phyloP scores from a whole-genome alignment of 2,329 filamentous ascomycete species.

The Juglanconis oblonga region DNA sequence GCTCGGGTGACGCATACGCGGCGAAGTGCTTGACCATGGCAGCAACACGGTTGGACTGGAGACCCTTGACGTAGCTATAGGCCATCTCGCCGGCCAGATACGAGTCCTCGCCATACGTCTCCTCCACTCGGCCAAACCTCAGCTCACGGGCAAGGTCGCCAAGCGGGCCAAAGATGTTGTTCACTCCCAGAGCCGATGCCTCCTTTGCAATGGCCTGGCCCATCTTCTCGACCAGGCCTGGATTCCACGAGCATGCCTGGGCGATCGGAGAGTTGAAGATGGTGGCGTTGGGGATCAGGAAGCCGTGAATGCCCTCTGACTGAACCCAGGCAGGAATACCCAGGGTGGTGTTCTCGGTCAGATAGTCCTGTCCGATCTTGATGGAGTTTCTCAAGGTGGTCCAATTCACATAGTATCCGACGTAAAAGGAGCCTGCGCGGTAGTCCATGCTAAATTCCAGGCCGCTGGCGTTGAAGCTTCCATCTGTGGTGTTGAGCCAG shows the following conservation, averaged over 20 bases:
- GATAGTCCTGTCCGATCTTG: conserved; percentile 65
- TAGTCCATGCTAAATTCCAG: conserved; percentile 64
- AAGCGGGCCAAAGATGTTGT: conserved; percentile 70
- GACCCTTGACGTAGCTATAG: conserved; percentile 53
- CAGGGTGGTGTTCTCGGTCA: conserved; percentile 61
- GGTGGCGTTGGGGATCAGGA: conserved; percentile 69
- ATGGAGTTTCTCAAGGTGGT: conserved; percentile 61
- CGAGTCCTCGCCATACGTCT: conserved; percentile 68
- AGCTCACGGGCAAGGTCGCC: conserved; percentile 69
- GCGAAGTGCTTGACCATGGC: conserved; percentile 76
- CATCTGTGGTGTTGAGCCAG: conserved; percentile 68
- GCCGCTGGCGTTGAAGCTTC: conserved; percentile 65
- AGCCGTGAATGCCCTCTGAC: conserved; percentile 72
- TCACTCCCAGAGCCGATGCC: conserved; percentile 64
- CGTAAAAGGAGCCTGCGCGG: conserved; percentile 69
- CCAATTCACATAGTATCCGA: conserved; percentile 64
- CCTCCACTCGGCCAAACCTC: conserved; percentile 70
- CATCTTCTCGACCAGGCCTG: conserved; percentile 63
- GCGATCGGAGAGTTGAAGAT: conserved; percentile 78
- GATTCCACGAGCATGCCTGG: conserved; percentile 70
- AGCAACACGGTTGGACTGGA: conserved; percentile 64
- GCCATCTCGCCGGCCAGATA: conserved; percentile 67
- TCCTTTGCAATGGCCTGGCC: conserved; percentile 63
- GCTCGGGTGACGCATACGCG: conserved; percentile 66
- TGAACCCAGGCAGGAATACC: conserved; percentile 73